phyloP scores from a whole-genome alignment of 164 flowering plant species.

The Vitis riparia region DNA sequence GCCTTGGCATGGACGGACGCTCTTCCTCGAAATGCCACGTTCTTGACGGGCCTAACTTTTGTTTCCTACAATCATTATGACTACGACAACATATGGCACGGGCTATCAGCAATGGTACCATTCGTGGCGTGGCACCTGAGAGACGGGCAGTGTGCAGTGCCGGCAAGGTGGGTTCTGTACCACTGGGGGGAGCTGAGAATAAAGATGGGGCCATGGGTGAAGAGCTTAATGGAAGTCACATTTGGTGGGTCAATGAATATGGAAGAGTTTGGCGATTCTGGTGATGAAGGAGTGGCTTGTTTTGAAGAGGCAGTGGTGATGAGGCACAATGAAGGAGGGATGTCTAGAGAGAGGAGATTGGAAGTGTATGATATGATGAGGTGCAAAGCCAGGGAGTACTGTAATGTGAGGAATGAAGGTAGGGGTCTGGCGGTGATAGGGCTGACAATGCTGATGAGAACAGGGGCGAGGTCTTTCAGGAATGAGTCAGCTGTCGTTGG shows the following conservation, averaged over 20 bases:
- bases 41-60: slow-evolving; percentile 59
- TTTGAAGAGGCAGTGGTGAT: slow-evolving; percentile 71
- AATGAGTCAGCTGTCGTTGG: slow-evolving; percentile 51
- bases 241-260: slow-evolving; percentile 36
- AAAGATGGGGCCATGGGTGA: slow-evolving; percentile 54
- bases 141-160: slow-evolving; percentile 35
- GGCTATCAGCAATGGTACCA: slow-evolving; percentile 60
- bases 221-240: slow-evolving; percentile 45
- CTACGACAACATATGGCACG: slow-evolving; percentile 82
- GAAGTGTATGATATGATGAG: slow-evolving; percentile 69
- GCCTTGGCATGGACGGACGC: slow-evolving; percentile 73
- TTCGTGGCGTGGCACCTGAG: slow-evolving; percentile 72
- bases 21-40: slow-evolving; percentile 52
- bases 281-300: slow-evolving; percentile 33
- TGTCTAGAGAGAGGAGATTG: slow-evolving; percentile 57
- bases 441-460: slow-evolving; percentile 73
- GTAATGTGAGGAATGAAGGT: slow-evolving; percentile 36
- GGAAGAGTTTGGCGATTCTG: slow-evolving; percentile 39
- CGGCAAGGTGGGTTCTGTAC: slow-evolving; percentile 65
- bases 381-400: slow-evolving; percentile 64
- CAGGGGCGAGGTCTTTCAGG: slow-evolving; percentile 66
- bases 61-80: slow-evolving; percentile 70
- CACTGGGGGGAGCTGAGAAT: slow-evolving; percentile 75
- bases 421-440: slow-evolving; percentile 34
- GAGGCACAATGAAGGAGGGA: slow-evolving; percentile 77